These are phyloP conservation scores for Taphrina deformans DNA, from an alignment of 1,139 yeast genomes.

Conservation along the genomic window DNA sequence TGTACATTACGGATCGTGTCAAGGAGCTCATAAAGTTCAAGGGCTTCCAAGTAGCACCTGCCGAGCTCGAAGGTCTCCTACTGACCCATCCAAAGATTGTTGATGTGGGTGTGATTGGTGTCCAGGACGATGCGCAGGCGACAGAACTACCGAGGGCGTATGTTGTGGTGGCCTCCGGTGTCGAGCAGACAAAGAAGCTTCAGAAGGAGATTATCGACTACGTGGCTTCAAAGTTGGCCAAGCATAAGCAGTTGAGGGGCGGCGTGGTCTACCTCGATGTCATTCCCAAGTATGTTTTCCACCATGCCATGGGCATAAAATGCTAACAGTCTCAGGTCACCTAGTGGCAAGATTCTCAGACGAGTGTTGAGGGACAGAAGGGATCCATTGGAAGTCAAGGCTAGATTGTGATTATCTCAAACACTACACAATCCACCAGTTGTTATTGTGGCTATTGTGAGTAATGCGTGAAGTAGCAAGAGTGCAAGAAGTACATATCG, in stretches of 20 bases:
- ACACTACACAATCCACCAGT: too few relatives aligned
- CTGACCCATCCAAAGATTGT: conserved; percentile 49
- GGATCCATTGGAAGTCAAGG: conserved; percentile 28
- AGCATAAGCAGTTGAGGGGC: conserved; percentile 49
- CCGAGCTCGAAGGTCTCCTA: conserved; percentile 67
- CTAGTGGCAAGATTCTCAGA: conserved; percentile 49
- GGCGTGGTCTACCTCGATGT: conserved; percentile 46
- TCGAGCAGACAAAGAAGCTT: conserved; percentile 32
- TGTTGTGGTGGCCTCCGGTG: conserved; percentile 42
- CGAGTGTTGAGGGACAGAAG: conserved; percentile 42
- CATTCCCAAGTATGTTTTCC: conserved; percentile 44
- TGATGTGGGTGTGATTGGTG: conserved; percentile 48
- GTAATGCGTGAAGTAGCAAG: too few relatives aligned
- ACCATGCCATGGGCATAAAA: not conserved
- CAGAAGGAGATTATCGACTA: conserved; percentile 41
- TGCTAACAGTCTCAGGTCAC: conserved; percentile 36
- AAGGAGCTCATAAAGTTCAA: conserved; percentile 73
- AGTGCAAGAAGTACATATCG: not conserved
- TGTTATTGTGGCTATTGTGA: not conserved
- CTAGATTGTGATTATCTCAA: conserved; percentile 6
- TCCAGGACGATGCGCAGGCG: conserved; percentile 43
- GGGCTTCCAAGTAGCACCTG: conserved; percentile 74
- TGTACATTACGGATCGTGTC: conserved; percentile 63
- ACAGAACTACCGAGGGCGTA: conserved; percentile 49
- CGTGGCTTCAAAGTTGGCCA: conserved; percentile 47